Conservation (phyloP, 306 rosid genomes). For the Vachellia collinsii region DNA sequence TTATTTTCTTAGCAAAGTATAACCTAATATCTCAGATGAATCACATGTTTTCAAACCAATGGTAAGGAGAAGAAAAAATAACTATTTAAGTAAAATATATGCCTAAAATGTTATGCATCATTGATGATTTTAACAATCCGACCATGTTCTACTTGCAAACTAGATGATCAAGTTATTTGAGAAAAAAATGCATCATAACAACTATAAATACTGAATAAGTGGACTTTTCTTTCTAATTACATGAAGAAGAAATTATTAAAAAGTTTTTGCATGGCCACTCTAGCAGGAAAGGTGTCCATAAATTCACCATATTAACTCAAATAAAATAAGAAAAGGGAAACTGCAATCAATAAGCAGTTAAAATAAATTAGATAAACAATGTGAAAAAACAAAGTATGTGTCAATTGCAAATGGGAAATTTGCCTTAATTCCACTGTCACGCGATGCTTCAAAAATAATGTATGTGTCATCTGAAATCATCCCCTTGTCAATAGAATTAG, state of each 20-base stretch:
- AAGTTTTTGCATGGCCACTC: not conserved
- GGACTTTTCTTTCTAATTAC: slow-evolving; percentile 24
- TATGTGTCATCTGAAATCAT: slow-evolving; percentile 83
- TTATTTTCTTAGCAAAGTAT: slow-evolving; percentile 25
- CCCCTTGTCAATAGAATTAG: slow-evolving; percentile 74
- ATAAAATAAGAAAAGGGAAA: slow-evolving; percentile 15
- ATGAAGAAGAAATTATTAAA: slow-evolving; percentile 7
- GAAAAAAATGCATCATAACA: not conserved
- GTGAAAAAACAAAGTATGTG: not conserved
- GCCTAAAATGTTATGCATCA: slow-evolving; percentile 4
- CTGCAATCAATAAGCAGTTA: not conserved
- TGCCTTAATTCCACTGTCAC: slow-evolving; percentile 91
- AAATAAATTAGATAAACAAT: not conserved
- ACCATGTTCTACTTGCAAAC: not conserved
- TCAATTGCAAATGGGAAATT: slow-evolving; percentile 23
- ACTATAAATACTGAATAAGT: not conserved
- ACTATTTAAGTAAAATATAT: not conserved
- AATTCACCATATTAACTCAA: slow-evolving; percentile 22
- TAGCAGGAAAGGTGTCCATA: not conserved
- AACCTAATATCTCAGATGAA: slow-evolving; percentile 32
- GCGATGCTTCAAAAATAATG: slow-evolving; percentile 81
- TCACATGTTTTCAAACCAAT: not conserved
- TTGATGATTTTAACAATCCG: not conserved
- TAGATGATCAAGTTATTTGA: not conserved
- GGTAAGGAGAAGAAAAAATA: not conserved